These are phyloP conservation scores for Phialophora expanda DNA, from an alignment of 2,329 filamentous ascomycete species.

Conservation along the genomic window DNA sequence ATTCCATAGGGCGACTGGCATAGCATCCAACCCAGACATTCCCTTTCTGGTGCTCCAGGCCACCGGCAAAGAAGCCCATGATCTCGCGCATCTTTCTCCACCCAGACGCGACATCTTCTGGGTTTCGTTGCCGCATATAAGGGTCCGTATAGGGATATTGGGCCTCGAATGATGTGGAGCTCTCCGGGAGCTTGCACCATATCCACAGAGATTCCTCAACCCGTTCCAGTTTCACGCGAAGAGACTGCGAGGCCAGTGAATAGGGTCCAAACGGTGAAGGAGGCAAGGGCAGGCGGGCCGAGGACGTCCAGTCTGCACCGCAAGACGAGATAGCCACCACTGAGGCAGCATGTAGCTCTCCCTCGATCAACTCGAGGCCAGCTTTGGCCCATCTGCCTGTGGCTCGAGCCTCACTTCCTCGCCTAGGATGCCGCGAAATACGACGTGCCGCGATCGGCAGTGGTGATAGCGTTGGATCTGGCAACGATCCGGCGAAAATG, in stretches of 20 bases:
- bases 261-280: conserved; percentile 30
- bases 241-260: conserved; percentile 34
- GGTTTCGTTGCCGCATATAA: conserved; percentile 36
- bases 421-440: conserved; percentile 22
- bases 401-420: conserved; percentile 33
- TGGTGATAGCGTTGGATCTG: conserved; percentile 43
- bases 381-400: conserved; percentile 66
- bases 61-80: conserved; percentile 67
- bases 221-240: conserved; percentile 63
- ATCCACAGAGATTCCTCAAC: conserved; percentile 63
- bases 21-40: conserved; percentile 62
- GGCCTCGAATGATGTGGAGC: conserved; percentile 9
- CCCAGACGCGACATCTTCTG: conserved; percentile 50
- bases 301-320: conserved; percentile 61
- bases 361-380: conserved; percentile 62
- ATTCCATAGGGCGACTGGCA: conserved; percentile 58
- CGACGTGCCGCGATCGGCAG: conserved; percentile 40
- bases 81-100: conserved; percentile 66
- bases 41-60: conserved; percentile 61
- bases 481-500: conserved; percentile 63
- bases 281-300: conserved; percentile 29
- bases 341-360: conserved; percentile 60
- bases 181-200: conserved; percentile 58
- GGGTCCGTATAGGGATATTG: conserved; percentile 25
- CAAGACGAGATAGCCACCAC: conserved; percentile 61